A percentile compares a stretch with the other conserved stretches of the same genome.
These are phyloP conservation scores for Sclerotinia minor DNA, from an alignment of 2,329 filamentous ascomycete species.

Conservation along the genomic window DNA sequence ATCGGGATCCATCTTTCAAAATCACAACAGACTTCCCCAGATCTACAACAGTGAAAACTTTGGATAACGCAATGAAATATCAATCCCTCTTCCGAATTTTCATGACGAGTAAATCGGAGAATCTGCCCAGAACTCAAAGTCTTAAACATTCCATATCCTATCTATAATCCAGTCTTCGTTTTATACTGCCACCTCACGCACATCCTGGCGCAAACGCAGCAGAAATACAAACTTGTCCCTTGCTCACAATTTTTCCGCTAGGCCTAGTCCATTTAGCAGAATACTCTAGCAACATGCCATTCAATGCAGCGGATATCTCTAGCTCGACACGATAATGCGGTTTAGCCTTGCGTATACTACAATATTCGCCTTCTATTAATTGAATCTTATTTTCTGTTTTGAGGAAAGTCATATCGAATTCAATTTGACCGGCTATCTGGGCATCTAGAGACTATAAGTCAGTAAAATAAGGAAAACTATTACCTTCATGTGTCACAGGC, in stretches of 20 bases:
- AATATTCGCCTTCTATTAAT: background rate
- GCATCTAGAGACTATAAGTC: conserved; percentile 18
- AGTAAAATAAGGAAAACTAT: background rate
- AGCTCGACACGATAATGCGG: conserved; percentile 27
- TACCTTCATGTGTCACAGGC: too few relatives aligned
- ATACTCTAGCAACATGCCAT: conserved; percentile 30
- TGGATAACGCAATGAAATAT: background rate
- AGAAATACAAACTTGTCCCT: conserved; percentile 29
- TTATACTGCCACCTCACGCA: background rate
- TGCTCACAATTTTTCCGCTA: background rate
- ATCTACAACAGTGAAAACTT: background rate
- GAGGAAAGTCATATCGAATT: conserved; percentile 30
- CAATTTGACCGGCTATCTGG: conserved; percentile 27
- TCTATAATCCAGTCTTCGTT: background rate
- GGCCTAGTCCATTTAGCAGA: conserved; percentile 24
- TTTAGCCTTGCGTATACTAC: background rate
- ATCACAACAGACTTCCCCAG: background rate
- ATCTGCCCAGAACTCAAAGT: background rate
- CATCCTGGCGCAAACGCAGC: conserved; percentile 29
- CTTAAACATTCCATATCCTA: background rate
- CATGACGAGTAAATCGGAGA: too few relatives aligned
- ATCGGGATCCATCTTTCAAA: background rate
- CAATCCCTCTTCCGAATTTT: background rate
- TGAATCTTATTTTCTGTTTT: conserved; percentile 18
- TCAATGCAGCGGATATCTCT: conserved; percentile 28